Conservation (phyloP, 805 yeast genomes). For the Hanseniaspora nectarophila region DNA sequence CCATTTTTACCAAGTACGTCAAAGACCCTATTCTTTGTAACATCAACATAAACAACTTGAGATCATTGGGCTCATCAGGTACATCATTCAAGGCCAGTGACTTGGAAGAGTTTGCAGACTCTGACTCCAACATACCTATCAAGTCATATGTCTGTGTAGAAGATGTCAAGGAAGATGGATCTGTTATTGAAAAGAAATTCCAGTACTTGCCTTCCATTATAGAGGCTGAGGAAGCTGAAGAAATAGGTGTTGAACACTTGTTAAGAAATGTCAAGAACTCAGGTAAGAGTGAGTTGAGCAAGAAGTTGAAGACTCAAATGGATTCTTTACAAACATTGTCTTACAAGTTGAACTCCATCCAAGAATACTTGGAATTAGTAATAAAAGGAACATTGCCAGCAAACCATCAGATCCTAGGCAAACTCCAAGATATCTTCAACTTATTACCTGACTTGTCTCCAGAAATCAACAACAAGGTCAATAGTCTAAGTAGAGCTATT, state of each 20-base stretch:
- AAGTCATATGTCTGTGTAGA: conserved; percentile 90
- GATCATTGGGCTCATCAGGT: background rate
- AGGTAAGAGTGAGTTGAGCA: conserved; percentile 85
- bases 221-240: conserved; percentile 98
- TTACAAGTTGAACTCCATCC: conserved; percentile 65
- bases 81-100: conserved; percentile 28
- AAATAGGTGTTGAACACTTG: conserved; percentile 94
- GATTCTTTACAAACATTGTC: conserved; percentile 79
- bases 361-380: conserved; percentile 64
- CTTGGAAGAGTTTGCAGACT: background rate
- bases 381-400: conserved; percentile 62
- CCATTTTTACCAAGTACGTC: conserved; percentile 72
- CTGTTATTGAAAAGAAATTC: conserved; percentile 83
- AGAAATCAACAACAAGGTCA: conserved; percentile 19
- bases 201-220: conserved; percentile 84
- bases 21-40: conserved; percentile 68
- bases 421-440: conserved; percentile 88
- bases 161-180: conserved; percentile 91
- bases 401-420: conserved; percentile 81
- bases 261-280: conserved; percentile 90
- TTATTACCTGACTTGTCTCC: conserved; percentile 65
- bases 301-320: conserved; percentile 77
- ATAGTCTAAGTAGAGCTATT: conserved; percentile 55
- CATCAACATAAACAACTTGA: conserved; percentile 73
- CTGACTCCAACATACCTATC: conserved; percentile 64